Evolutionary conservation across 208 protist species (phyloP), one percentile per base, ranked within the genome.

Genomic region (Leishmania major): DNA sequence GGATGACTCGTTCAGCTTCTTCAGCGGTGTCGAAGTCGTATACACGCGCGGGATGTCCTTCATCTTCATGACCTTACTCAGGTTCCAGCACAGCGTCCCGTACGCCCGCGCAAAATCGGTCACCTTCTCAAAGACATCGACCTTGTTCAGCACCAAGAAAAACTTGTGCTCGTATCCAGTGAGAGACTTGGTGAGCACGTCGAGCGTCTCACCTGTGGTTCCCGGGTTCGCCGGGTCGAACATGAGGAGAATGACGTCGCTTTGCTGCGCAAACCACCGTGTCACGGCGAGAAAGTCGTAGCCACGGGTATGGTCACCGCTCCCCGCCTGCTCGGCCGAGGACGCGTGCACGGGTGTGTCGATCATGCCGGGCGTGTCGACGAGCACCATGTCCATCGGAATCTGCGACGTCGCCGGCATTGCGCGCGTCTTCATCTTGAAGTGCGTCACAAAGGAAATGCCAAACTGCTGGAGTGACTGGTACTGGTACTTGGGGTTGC

Each of bases 361-460:
- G 81, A 98, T 98, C 95, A 98, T 98, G 19, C 96, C 96, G 0
- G 96, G 96, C 10, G 94, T 94, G 84, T 98, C 96, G 19, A 98
- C 89, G 67, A 98, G 86, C 86, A 96, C 91, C 77, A 98, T 84
- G 59, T 94, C 86, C 31, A 89, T 77, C 28, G 94, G 88, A 4
- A 97, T 28, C 4, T 72, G 76, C 47, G 89, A 92, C 19, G 74
- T 78, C 2, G 73, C 49, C 15, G 88, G 84, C 80, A 96, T 83
- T 35, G 55, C 79, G 28, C 93, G 89, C 22, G 87, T 94, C 86
- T 97, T 97, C 75, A 97, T 84, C 62, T 89, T 84, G 73, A 98
- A 92, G 75, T 95, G 93, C 8, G 86, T 91, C 47, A 97, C 84
- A 80, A 98, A 97, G 11, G 79, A 73, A 17, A 91, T 79, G 8